Conservation (phyloP, 371 early-diverging fungal species). For the Apophysomyces elegans region DNA sequence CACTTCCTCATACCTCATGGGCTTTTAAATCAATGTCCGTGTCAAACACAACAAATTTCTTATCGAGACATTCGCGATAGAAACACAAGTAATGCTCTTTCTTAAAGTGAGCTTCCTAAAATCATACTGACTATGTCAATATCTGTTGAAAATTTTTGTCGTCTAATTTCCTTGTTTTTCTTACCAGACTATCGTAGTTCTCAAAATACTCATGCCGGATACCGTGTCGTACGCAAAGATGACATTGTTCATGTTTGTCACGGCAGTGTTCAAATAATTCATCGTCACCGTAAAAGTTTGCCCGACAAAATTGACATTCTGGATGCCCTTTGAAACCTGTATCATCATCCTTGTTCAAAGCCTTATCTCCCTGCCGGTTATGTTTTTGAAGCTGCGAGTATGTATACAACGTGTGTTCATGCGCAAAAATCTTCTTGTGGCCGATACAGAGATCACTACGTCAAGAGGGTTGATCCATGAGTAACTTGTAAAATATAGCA, state of each 20-base stretch:
- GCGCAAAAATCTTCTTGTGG: constrained; percentile 89
- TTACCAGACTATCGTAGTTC: constrained; percentile 81
- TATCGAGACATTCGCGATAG: constrained; percentile 84
- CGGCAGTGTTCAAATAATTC: constrained; percentile 93
- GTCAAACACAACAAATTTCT: constrained; percentile 96
- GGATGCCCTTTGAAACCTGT: constrained; percentile 94
- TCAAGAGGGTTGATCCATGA: constrained; percentile 3
- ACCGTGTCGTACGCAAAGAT: constrained; percentile 78
- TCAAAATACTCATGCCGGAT: constrained; percentile 84
- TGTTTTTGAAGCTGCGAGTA: constrained; percentile 72
- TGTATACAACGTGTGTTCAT: constrained; percentile 87
- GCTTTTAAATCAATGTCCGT: constrained; percentile 89
- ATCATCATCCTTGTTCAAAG: constrained; percentile 56
- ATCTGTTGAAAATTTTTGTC: background rate
- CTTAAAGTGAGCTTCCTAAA: constrained; percentile 83
- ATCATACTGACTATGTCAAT: background rate
- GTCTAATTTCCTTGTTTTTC: constrained; percentile 14
- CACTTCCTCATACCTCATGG: constrained; percentile 61
- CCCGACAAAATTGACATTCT: constrained; percentile 86
- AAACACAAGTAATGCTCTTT: constrained; percentile 84
- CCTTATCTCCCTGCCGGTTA: constrained; percentile 65
- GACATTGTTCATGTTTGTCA: constrained; percentile 94
- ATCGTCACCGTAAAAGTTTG: constrained; percentile 84
- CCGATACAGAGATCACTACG: constrained; percentile 83
- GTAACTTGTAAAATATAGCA: background rate